phyloP scores from a whole-genome alignment of 2,329 filamentous ascomycete genomes.

The Aurifilum marmelostoma region DNA sequence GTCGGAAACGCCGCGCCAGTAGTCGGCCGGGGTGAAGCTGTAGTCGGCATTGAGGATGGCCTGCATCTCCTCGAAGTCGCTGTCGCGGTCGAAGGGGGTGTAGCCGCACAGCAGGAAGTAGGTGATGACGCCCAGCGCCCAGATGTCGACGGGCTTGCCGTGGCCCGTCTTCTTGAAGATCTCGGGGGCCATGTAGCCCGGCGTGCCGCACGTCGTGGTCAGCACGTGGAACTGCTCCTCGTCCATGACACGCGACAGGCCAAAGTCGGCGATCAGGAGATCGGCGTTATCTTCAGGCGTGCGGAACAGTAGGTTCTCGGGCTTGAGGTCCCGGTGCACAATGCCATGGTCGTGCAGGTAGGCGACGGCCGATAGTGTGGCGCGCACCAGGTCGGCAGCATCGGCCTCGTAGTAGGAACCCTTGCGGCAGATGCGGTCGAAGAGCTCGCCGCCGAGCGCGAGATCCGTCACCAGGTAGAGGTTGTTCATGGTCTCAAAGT shows the following conservation, averaged over 20 bases:
- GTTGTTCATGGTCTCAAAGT: slow-evolving; percentile 99
- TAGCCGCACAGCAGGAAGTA: slow-evolving; percentile 98
- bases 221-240: slow-evolving; percentile 98
- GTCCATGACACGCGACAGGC: slow-evolving; percentile 95
- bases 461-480: slow-evolving; percentile 97
- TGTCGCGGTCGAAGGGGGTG: slow-evolving; percentile 96
- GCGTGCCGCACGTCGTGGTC: slow-evolving; percentile 96
- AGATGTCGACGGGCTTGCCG: slow-evolving; percentile 96
- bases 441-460: slow-evolving; percentile 92
- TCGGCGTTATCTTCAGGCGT: slow-evolving; percentile 98
- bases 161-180: slow-evolving; percentile 99
- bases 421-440: slow-evolving; percentile 98
- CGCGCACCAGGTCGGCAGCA: slow-evolving; percentile 91
- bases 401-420: slow-evolving; percentile 98
- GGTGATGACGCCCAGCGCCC: slow-evolving; percentile 97
- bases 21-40: slow-evolving; percentile 89
- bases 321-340: slow-evolving; percentile 96
- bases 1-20: slow-evolving; percentile 92
- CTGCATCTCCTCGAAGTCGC: slow-evolving; percentile 98
- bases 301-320: slow-evolving; percentile 94
- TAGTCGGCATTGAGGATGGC: slow-evolving; percentile 97
- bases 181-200: slow-evolving; percentile 98
- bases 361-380: slow-evolving; percentile 94
- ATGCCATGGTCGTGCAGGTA: slow-evolving; percentile 99
- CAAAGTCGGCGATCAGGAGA: slow-evolving; percentile 95